Evolutionary conservation across 225 moss, liverwort and hornwort species (phyloP).

Genomic region (Anthoceros angustus): DNA sequence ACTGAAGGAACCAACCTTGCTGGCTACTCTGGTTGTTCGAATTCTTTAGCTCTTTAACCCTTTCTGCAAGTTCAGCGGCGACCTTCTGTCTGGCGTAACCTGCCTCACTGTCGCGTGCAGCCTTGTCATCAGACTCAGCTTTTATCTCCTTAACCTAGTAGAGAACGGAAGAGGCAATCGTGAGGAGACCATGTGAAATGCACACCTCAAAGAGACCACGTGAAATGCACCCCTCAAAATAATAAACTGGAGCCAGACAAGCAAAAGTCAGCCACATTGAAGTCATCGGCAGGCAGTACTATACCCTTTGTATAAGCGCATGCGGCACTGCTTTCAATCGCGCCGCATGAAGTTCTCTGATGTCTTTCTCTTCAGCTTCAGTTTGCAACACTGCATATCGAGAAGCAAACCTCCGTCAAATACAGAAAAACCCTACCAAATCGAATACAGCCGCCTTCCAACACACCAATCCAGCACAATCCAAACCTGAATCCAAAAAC

Average conservation of each 20-base stretch:
- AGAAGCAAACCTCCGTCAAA: background rate
- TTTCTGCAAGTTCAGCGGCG: constrained; percentile 37
- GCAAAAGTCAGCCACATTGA: no score
- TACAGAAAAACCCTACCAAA: background rate
- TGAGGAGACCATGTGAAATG: no score
- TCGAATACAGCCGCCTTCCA: no score
- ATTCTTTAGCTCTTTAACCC: constrained; percentile 34
- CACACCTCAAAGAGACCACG: no score
- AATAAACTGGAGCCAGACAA: no score
- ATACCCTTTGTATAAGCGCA: background rate
- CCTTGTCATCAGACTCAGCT: background rate
- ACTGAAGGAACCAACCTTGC: constrained; percentile 22
- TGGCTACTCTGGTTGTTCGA: constrained; percentile 22
- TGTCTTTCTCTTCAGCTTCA: background rate
- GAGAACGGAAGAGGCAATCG: background rate
- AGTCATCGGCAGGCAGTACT: no score
- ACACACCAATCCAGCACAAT: no score
- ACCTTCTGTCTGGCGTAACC: constrained; percentile 33
- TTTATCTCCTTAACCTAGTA: background rate
- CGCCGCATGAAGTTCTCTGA: background rate
- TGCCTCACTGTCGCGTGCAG: background rate
- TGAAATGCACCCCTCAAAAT: no score
- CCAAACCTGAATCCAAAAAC: no score
- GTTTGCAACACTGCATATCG: background rate
- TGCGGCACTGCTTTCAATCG: background rate